These are phyloP conservation scores for Epichloe gansuensis DNA, from an alignment of 2,329 filamentous ascomycete genomes.

Conservation along the genomic window DNA sequence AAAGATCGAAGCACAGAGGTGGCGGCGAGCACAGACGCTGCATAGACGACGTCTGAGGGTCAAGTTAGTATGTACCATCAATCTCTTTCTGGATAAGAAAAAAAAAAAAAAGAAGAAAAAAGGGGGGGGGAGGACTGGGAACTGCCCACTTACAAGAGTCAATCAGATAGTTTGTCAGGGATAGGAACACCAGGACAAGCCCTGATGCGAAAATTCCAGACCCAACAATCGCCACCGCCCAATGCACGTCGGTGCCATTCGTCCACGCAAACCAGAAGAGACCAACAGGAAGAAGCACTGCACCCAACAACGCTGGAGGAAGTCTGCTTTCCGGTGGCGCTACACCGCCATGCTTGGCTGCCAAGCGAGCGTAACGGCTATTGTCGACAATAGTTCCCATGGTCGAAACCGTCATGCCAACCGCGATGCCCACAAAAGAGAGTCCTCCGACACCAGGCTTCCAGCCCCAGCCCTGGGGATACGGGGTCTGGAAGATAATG, in stretches of 20 bases:
- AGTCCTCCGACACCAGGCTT: constrained; percentile 44
- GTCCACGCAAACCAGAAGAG: constrained; percentile 58
- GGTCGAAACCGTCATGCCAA: constrained; percentile 49
- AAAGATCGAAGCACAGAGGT: constrained; percentile 59
- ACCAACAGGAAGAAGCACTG: constrained; percentile 43
- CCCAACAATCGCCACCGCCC: constrained; percentile 35
- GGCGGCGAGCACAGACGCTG: constrained; percentile 61
- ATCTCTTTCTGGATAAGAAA: too few species aligned
- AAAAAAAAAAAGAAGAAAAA: background rate
- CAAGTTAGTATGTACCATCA: too few species aligned
- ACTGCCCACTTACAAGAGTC: constrained; percentile 35
- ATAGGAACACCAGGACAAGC: constrained; percentile 52
- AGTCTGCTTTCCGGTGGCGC: constrained; percentile 53
- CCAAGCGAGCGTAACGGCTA: constrained; percentile 34
- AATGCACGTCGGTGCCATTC: constrained; percentile 41
- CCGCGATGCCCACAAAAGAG: constrained; percentile 49
- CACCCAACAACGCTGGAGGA: constrained; percentile 46
- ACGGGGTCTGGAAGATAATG: constrained; percentile 43
- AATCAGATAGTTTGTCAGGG: constrained; percentile 53
- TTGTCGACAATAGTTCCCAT: constrained; percentile 40
- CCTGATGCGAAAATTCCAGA: constrained; percentile 40
- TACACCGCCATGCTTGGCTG: constrained; percentile 36
- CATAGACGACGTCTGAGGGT: constrained; percentile 50
- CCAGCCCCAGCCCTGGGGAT: constrained; percentile 36
- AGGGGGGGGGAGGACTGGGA: background rate